phyloP scores from a whole-genome alignment of 1,284 basidiomycete species.

The Inonotus hispidus region DNA sequence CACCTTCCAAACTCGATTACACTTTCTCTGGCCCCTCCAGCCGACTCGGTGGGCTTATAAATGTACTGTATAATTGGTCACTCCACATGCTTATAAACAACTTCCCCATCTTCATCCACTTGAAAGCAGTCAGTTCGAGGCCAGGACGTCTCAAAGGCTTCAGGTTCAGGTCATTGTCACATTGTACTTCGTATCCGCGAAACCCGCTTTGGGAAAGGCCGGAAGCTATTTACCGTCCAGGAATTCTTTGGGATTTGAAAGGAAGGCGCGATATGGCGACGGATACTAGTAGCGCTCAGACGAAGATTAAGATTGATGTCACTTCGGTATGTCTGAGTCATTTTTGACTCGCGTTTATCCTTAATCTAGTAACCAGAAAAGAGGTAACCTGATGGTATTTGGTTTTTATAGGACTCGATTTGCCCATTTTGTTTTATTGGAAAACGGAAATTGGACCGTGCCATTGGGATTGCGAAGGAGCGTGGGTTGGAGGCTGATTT shows the following conservation, averaged over 20 bases:
- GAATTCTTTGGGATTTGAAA: not conserved
- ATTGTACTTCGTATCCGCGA: not conserved
- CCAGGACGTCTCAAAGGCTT: not conserved
- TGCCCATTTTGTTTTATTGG: constrained; percentile 19
- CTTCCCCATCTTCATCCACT: not conserved
- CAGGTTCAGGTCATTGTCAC: not conserved
- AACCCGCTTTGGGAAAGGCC: not conserved
- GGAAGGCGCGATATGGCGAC: not conserved
- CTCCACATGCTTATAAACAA: not conserved
- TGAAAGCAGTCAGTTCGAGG: not conserved
- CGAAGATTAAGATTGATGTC: constrained; percentile 13
- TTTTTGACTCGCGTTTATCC: no score
- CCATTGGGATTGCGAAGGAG: constrained; percentile 14
- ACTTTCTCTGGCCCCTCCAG: not conserved
- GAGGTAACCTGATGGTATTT: no score
- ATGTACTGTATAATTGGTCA: not conserved
- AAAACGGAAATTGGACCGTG: constrained; percentile 16
- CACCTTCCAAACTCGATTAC: not conserved
- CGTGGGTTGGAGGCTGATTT: constrained; percentile 10
- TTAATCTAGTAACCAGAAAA: no score
- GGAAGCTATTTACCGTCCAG: not conserved
- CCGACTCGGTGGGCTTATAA: not conserved
- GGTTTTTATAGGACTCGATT: constrained; percentile 9
- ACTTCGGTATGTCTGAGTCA: not conserved
- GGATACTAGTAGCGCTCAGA: not conserved